Evolutionary conservation across 129 eudicot species (phyloP), one percentile per base, ranked within the genome.

Genomic region (Flaveria trinervia): DNA sequence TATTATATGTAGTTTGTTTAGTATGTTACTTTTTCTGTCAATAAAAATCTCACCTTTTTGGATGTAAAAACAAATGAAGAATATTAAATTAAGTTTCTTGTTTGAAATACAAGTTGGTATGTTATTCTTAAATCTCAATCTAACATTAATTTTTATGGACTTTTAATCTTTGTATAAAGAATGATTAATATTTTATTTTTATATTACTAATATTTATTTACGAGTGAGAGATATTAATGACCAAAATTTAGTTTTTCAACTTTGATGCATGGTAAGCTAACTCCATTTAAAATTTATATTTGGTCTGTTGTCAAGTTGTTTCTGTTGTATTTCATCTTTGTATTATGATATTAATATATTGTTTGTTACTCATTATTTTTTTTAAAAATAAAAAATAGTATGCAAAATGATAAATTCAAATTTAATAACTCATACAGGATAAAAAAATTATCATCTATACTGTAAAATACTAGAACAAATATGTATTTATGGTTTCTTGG

Each of bases 1-100:
- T 80, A 52, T 22, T 41, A 77, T 28, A 30, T 39, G 68, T 67
- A 44, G 81, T 77, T 77, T 77, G 46, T 77, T 76, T 76, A 76
- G 67, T 66, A 76, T 66, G 36, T 65, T 76, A 20, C 80, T 52
- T 51, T 52, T 76, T 74, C 23, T 55, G 68, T 57, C 56, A 2
- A 57, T 26, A 39, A 73, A 46, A 71, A 50, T 51, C 10, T 3
- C 14, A 66, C 71, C 51, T 41, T 39, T 66, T 41, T 66, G 28
- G 6, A 66, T 17, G 50, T 66, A 66, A 66, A 66, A 36, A 17
- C 71, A 17, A 41, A 41, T 12, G 26, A 9, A 14, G 23, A 39
- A 33, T 15, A 30, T 65, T 65, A 16, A 30, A 65, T 65, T 65
- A 60, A 59, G 66, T 59, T 23, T 25, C 17, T 23, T 18, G 62